These are phyloP conservation scores for Cystoderma amianthinum DNA, from an alignment of 768 basidiomycete genomes.

Conservation along the genomic window DNA sequence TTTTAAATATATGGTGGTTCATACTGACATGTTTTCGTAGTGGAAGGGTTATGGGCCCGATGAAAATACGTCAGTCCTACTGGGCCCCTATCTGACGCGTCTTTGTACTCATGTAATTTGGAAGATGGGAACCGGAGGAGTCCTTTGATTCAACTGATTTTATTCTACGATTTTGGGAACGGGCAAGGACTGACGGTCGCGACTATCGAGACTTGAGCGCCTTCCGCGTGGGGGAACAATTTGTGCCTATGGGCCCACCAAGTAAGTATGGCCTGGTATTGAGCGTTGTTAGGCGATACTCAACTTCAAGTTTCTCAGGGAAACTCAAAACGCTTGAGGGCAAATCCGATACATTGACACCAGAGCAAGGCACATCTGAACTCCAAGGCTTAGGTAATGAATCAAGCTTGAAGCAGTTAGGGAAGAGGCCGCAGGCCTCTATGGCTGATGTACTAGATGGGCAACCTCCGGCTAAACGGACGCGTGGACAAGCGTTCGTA, in stretches of 20 bases:
- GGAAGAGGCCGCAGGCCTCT: too few relatives aligned
- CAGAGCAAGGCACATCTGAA: too few relatives aligned
- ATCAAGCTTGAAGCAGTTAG: too few relatives aligned
- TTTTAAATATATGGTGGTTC: not conserved
- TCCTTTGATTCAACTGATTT: constrained; percentile 58
- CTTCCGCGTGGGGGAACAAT: constrained; percentile 49
- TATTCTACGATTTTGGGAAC: constrained; percentile 43
- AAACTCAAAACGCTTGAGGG: too few relatives aligned
- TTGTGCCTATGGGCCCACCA: constrained; percentile 53
- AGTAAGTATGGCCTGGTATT: too few relatives aligned
- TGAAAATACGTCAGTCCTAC: constrained; percentile 49
- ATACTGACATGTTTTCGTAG: constrained; percentile 19
- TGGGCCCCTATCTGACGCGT: not conserved
- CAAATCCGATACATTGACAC: not conserved
- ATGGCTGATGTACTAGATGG: too few relatives aligned
- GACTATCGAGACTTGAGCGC: constrained; percentile 38
- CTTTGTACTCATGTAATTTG: too few relatives aligned
- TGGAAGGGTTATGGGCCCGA: constrained; percentile 53
- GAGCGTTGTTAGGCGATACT: too few relatives aligned
- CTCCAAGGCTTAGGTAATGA: too few relatives aligned
- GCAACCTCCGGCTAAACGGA: too few relatives aligned
- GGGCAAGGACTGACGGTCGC: constrained; percentile 38
- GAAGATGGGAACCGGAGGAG: constrained; percentile 62
- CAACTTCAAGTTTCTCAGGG: too few relatives aligned
- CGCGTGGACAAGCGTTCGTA: too few relatives aligned